phyloP scores from a whole-genome alignment of 2,329 filamentous ascomycete genomes.

The Ophiocordyceps camponoti-leonardi region DNA sequence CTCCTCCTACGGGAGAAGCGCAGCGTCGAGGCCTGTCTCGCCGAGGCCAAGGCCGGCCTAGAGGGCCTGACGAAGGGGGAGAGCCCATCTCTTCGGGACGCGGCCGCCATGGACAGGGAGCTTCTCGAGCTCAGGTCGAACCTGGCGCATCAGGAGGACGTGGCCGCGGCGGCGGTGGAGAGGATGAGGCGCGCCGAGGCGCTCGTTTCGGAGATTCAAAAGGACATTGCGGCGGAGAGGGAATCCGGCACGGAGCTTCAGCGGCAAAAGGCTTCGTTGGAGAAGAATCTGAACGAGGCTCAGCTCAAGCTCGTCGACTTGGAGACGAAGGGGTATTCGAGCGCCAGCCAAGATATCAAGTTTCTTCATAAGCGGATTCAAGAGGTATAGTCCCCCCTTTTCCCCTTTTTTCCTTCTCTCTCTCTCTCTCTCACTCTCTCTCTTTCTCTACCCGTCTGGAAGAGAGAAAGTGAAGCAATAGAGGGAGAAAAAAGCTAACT shows the following conservation, averaged over 20 bases:
- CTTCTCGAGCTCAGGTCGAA: constrained; percentile 76
- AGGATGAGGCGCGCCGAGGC: constrained; percentile 95
- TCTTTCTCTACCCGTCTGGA: neutral
- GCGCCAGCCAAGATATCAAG: constrained; percentile 83
- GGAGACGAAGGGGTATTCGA: constrained; percentile 94
- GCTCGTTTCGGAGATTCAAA: constrained; percentile 74
- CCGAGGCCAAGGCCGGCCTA: constrained; percentile 74
- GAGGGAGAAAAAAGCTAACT: neutral
- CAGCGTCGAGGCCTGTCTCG: constrained; percentile 64
- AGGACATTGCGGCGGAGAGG: constrained; percentile 74
- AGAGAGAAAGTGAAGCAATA: neutral
- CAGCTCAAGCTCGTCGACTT: constrained; percentile 83
- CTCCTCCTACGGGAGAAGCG: constrained; percentile 77
- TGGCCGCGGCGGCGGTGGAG: constrained; percentile 77
- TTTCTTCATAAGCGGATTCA: constrained; percentile 90
- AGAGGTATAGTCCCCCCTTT: constrained; percentile 48
- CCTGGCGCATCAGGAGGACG: constrained; percentile 84
- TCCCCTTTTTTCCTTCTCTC: too few species aligned
- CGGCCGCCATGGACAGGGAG: constrained; percentile 75
- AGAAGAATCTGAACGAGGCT: constrained; percentile 80
- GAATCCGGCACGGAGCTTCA: constrained; percentile 68
- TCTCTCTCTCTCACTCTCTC: neutral
- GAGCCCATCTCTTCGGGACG: constrained; percentile 75
- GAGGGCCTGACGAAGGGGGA: constrained; percentile 78
- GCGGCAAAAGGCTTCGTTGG: constrained; percentile 75